phyloP scores from a whole-genome alignment of 495 filamentous ascomycete species.

The Pyrenula aspistea region DNA sequence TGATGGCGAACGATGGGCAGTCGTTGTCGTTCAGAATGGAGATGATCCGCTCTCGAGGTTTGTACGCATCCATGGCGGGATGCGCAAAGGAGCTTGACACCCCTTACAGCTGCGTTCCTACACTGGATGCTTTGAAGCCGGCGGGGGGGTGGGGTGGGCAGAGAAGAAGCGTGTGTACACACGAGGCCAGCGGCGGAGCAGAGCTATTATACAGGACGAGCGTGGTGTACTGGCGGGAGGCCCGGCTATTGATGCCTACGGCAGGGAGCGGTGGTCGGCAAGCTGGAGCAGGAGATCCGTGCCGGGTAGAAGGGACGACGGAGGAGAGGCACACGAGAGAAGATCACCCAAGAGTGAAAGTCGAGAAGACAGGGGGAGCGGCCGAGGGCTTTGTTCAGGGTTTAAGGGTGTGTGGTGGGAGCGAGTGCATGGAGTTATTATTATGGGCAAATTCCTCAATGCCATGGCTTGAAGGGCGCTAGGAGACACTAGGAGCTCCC shows the following conservation, averaged over 20 bases:
- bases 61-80: conserved; percentile 2
- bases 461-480: not conserved
- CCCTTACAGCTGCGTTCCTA: not conserved
- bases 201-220: not conserved
- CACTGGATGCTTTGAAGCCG: not conserved
- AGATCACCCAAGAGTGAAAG: too few relatives aligned
- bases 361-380: not conserved
- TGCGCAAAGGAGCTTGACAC: not conserved
- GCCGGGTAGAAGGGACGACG: not conserved
- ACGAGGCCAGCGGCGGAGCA: not conserved
- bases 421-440: not conserved
- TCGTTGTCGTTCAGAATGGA: conserved; percentile 40
- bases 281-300: not conserved
- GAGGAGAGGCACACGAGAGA: not conserved
- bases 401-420: not conserved
- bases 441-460: not conserved
- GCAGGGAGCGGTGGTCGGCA: not conserved
- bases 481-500: not conserved
- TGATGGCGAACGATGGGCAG: conserved; percentile 34
- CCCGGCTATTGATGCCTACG: too few relatives aligned
- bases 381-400: not conserved
- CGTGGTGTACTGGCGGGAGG: too few relatives aligned
- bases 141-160: not conserved
- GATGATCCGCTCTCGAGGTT: conserved; percentile 20
- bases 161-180: not conserved